Percentiles rank a stretch among this genome's conserved stretches.
Conservation (phyloP, 805 yeast genomes). For the Alloascoidea hylecoeti region DNA sequence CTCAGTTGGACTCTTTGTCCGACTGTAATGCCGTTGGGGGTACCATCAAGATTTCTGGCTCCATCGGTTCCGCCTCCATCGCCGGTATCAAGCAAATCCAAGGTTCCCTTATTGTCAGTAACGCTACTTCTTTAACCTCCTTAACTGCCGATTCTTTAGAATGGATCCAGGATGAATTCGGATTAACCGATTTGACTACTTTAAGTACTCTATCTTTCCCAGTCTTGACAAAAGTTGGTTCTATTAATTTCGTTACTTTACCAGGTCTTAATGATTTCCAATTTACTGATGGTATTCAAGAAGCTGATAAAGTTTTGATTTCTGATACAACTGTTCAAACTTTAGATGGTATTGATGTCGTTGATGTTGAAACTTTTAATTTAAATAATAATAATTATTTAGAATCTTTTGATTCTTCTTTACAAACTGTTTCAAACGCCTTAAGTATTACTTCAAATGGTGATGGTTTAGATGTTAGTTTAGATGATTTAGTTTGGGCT, state of each 20-base stretch:
- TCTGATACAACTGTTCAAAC: conserved; percentile 25
- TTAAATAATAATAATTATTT: conserved; percentile 86
- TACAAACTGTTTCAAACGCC: conserved; percentile 59
- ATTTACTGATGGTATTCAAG: conserved; percentile 56
- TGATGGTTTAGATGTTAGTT: conserved; percentile 44
- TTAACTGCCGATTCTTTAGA: conserved; percentile 72
- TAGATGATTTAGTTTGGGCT: conserved; percentile 58
- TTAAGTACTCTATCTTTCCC: conserved; percentile 64
- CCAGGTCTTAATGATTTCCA: conserved; percentile 68
- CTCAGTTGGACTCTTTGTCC: conserved; percentile 60
- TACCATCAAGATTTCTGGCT: conserved; percentile 58
- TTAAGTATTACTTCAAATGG: conserved; percentile 82
- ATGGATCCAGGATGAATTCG: conserved; percentile 59
- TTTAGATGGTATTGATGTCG: conserved; percentile 22
- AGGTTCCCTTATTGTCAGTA: conserved; percentile 59
- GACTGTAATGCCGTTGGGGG: conserved; percentile 75
- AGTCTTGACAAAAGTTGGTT: conserved; percentile 66
- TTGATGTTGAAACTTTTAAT: conserved; percentile 25
- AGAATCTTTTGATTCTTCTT: conserved; percentile 54
- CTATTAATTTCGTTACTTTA: conserved; percentile 67
- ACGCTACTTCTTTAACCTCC: conserved; percentile 46
- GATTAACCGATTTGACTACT: conserved; percentile 47
- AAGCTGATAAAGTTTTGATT: conserved; percentile 50
- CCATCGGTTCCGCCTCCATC: conserved; percentile 35
- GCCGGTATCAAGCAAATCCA: conserved; percentile 64